Evolutionary conservation across 805 yeast genomes (phyloP).

Genomic region (Starmerella sp.): DNA sequence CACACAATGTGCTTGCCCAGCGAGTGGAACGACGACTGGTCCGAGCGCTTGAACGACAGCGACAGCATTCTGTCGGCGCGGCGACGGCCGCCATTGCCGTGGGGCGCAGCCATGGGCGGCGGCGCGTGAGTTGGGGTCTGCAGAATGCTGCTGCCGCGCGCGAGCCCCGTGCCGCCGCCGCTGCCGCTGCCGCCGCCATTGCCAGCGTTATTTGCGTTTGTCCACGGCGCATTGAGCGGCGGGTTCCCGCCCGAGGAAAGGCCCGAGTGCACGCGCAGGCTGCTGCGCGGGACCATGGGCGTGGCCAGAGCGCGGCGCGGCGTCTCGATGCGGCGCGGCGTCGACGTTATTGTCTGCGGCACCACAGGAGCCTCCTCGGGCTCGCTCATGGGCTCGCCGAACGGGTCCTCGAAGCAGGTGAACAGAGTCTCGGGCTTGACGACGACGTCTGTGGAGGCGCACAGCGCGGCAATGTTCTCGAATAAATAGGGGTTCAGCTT

Average conservation of each 20-base stretch:
- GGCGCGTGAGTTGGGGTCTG: constrained; percentile 6
- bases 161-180: neutral
- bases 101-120: neutral
- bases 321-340: constrained; percentile 16
- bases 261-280: neutral
- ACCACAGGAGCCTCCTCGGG: neutral
- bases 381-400: constrained; percentile 2
- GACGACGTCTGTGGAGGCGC: constrained; percentile 53
- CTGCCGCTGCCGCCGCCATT: neutral
- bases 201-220: neutral
- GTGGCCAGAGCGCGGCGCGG: constrained; percentile 7
- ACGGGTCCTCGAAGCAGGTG: constrained; percentile 14
- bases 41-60: constrained; percentile 10
- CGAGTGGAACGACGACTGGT: constrained; percentile 16
- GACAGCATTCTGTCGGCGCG: constrained; percentile 5
- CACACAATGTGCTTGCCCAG: constrained; percentile 13
- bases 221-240: neutral
- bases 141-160: neutral
- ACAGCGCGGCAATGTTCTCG: constrained; percentile 73
- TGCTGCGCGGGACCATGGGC: constrained; percentile 4
- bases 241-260: neutral
- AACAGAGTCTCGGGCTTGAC: constrained; percentile 42
- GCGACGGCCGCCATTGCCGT: neutral
- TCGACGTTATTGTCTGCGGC: constrained; percentile 13
- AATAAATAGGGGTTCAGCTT: constrained; percentile 69